Percentiles rank a stretch among this genome's conserved stretches.
phyloP scores from a whole-genome alignment of 139 green algal species.

The Closterium sp. region DNA sequence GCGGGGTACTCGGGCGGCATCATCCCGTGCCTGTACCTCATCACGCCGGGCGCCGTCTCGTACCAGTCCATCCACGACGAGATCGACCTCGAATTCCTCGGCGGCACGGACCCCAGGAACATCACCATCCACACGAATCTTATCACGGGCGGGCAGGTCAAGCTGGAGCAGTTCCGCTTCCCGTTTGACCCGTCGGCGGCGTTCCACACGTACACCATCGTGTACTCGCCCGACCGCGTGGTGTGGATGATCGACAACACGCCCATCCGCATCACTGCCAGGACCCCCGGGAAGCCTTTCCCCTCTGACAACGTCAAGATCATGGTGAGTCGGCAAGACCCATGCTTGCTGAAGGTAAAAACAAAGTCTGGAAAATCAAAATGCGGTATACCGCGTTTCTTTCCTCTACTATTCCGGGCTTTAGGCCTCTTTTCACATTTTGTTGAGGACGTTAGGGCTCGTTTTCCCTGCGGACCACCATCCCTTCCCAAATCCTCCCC shows the following conservation, averaged over 20 bases:
- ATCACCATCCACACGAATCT: background rate
- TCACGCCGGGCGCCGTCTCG: background rate
- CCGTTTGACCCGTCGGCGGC: background rate
- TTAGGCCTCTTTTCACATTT: no score
- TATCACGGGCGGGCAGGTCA: background rate
- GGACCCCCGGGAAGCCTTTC: background rate
- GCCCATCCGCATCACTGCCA: background rate
- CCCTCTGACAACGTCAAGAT: background rate
- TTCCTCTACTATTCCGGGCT: no score
- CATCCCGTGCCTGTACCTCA: background rate
- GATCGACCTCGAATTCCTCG: background rate
- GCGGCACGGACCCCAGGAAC: background rate
- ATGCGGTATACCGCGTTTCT: no score
- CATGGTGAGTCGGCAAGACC: no score
- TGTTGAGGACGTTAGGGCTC: no score
- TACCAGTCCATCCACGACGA: background rate
- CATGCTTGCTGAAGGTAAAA: no score
- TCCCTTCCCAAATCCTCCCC: no score
- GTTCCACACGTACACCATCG: background rate
- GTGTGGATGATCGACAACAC: background rate
- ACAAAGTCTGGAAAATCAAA: no score
- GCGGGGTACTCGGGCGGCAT: background rate
- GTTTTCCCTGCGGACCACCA: no score
- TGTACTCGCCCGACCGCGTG: background rate
- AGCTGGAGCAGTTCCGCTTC: background rate